Conservation (phyloP, 2,329 filamentous ascomycete species). For the Sporothrix schenckii region DNA sequence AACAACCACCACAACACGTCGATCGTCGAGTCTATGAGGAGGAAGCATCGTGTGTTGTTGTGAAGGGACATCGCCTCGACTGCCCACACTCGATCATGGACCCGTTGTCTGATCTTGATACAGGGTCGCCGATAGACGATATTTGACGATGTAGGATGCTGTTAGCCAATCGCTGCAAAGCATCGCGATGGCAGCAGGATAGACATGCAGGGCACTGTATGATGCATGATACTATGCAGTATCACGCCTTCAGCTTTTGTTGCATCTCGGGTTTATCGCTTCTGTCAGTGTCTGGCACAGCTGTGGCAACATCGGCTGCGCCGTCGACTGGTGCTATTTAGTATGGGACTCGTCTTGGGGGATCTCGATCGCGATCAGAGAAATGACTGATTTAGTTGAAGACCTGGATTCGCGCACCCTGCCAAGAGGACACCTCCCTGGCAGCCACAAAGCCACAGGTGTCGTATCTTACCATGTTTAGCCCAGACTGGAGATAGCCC, state of each 20-base stretch:
- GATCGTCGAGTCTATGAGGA: not conserved
- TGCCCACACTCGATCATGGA: not conserved
- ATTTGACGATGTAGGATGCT: not conserved
- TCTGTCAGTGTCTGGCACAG: not conserved
- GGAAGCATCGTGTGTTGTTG: not conserved
- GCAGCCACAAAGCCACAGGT: not conserved
- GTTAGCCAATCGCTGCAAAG: not conserved
- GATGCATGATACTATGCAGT: not conserved
- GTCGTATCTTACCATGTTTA: not conserved
- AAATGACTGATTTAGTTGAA: not conserved
- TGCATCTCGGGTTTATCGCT: not conserved
- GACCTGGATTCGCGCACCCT: slow-evolving; percentile 16
- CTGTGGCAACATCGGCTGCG: not conserved
- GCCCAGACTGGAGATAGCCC: not conserved
- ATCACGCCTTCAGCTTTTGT: not conserved
- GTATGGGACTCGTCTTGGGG: not conserved
- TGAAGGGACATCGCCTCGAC: not conserved
- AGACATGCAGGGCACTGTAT: not conserved
- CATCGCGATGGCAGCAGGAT: slow-evolving; percentile 2
- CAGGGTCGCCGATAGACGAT: not conserved
- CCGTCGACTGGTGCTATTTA: not conserved
- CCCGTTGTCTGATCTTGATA: slow-evolving; percentile 12
- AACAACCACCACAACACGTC: not conserved
- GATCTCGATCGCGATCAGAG: slow-evolving; percentile 20
- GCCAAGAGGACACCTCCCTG: not conserved